These are phyloP conservation scores for Bjerkandera adusta DNA, from an alignment of 1,284 basidiomycete genomes.

Conservation along the genomic window DNA sequence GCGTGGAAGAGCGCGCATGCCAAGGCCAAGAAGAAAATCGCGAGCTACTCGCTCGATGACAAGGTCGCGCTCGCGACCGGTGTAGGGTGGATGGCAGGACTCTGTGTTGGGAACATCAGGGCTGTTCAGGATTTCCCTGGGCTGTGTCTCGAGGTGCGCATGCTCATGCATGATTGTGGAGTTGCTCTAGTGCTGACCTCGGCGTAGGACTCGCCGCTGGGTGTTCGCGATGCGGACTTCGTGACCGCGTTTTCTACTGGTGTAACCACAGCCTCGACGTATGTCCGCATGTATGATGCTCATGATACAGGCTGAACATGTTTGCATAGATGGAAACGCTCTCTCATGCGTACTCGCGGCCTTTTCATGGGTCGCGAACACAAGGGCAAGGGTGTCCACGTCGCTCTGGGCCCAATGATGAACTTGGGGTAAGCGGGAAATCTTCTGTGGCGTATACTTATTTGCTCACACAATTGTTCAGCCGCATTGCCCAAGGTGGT, in stretches of 20 bases:
- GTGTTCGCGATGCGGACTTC: constrained; percentile 45
- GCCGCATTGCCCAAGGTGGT: constrained; percentile 60
- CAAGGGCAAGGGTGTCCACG: constrained; percentile 77
- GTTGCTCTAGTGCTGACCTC: not conserved
- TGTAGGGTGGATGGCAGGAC: constrained; percentile 43
- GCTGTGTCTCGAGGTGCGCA: constrained; percentile 57
- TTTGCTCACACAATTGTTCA: constrained; percentile 2
- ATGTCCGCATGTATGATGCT: constrained; percentile 15
- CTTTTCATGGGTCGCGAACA: constrained; percentile 77
- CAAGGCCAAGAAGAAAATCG: constrained; percentile 36
- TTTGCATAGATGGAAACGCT: constrained; percentile 50
- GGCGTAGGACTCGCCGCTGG: constrained; percentile 46
- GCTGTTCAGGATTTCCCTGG: constrained; percentile 46
- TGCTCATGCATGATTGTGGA: not conserved
- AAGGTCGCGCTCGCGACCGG: constrained; percentile 43
- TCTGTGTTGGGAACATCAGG: constrained; percentile 43
- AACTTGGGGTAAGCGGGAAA: constrained; percentile 49
- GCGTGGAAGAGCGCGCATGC: constrained; percentile 40
- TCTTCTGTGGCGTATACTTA: not conserved
- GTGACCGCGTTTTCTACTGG: constrained; percentile 60
- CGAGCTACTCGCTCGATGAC: constrained; percentile 35
- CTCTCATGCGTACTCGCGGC: constrained; percentile 70
- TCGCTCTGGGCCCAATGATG: constrained; percentile 66
- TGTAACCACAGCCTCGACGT: constrained; percentile 56
- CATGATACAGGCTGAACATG: not conserved